These are phyloP conservation scores for Cronartium quercuum DNA, from an alignment of 1,284 basidiomycete species.

Conservation along the genomic window DNA sequence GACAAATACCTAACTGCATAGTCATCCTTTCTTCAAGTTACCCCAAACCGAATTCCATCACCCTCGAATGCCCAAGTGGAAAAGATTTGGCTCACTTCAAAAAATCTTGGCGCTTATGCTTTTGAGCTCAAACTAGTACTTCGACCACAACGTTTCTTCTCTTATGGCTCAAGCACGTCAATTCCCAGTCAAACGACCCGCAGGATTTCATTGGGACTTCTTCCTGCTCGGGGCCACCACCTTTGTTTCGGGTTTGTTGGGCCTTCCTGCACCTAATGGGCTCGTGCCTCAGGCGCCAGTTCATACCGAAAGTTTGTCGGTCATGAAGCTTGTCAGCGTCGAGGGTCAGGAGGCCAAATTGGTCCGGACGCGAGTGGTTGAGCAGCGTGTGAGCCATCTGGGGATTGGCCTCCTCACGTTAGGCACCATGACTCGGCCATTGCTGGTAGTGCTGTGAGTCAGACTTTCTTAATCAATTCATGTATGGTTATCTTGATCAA, in stretches of 20 bases:
- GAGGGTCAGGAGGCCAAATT: constrained; percentile 41
- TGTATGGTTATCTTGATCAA: constrained; percentile 40
- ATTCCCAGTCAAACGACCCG: constrained; percentile 82
- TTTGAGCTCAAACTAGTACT: constrained; percentile 42
- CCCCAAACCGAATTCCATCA: not conserved
- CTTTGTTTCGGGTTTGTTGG: constrained; percentile 81
- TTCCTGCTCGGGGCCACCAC: constrained; percentile 83
- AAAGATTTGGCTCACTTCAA: not conserved
- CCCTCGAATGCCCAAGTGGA: too few species aligned
- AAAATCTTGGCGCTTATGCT: not conserved
- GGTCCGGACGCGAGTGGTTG: constrained; percentile 45
- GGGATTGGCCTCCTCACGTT: constrained; percentile 48
- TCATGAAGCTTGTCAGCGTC: constrained; percentile 58
- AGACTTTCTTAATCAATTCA: not conserved
- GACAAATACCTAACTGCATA: too few species aligned
- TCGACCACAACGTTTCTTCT: constrained; percentile 66
- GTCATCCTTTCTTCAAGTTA: not conserved
- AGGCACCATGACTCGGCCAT: constrained; percentile 48
- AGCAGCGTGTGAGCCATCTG: constrained; percentile 48
- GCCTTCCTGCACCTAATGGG: constrained; percentile 47
- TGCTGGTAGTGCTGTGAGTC: constrained; percentile 47
- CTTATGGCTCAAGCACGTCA: constrained; percentile 86
- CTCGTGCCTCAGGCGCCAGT: constrained; percentile 94
- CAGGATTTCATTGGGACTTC: constrained; percentile 74
- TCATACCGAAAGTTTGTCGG: constrained; percentile 76